These are phyloP conservation scores for Trichocladium uniseriatum DNA, from an alignment of 495 filamentous ascomycete species.

Conservation along the genomic window DNA sequence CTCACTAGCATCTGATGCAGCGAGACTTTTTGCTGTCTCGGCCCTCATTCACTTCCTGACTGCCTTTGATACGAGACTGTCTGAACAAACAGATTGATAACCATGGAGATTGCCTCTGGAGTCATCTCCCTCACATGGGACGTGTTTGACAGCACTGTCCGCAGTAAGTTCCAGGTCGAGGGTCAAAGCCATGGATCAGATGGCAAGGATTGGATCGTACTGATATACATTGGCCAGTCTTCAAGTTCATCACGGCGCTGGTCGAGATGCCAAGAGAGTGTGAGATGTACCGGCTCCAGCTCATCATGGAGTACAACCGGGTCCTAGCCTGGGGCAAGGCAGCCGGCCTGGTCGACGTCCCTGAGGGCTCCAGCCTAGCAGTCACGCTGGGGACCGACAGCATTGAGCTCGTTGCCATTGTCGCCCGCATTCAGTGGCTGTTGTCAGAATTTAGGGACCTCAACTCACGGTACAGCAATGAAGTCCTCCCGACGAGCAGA, in stretches of 20 bases:
- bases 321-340: conserved; percentile 29
- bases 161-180: conserved; percentile 17
- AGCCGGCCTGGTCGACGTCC: conserved; percentile 23
- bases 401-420: conserved; percentile 23
- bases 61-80: no score
- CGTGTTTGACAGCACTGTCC: conserved; percentile 25
- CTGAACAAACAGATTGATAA: background rate
- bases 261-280: conserved; percentile 27
- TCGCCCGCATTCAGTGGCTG: conserved; percentile 26
- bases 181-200: no score
- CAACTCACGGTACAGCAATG: conserved; percentile 26
- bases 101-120: conserved; percentile 19
- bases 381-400: conserved; percentile 18
- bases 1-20: no score
- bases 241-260: conserved; percentile 25
- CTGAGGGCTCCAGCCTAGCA: conserved; percentile 19
- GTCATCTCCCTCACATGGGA: conserved; percentile 24
- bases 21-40: no score
- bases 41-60: no score
- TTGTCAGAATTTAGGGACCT: conserved; percentile 25
- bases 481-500: conserved; percentile 10
- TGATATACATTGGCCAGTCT: conserved; percentile 14
- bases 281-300: conserved; percentile 26
- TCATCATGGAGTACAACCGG: conserved; percentile 30
- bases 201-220: no score